Conservation (phyloP, 106 monocot genomes). For the Triglochin maritima region DNA sequence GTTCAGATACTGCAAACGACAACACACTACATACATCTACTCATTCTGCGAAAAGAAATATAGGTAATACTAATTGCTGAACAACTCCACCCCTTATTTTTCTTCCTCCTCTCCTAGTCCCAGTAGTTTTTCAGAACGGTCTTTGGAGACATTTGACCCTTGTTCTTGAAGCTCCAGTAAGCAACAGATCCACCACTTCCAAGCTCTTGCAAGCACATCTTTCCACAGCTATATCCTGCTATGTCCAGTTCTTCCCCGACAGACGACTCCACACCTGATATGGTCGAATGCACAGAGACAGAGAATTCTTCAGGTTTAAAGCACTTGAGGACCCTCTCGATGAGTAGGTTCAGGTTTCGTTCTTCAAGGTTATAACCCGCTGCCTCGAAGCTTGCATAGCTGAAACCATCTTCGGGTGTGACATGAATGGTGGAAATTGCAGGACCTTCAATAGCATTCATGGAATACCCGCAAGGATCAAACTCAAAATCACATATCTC, state of each 20-base stretch:
- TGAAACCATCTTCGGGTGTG: conserved; percentile 80
- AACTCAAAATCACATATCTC: conserved; percentile 88
- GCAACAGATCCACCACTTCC: background rate
- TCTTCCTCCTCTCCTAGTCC: too few species aligned
- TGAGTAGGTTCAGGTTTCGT: conserved; percentile 14
- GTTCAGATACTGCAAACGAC: too few species aligned
- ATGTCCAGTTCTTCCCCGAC: background rate
- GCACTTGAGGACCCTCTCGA: conserved; percentile 49
- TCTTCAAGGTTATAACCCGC: conserved; percentile 41
- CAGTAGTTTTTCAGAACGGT: too few species aligned
- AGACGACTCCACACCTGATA: conserved; percentile 18
- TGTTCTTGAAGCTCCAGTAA: background rate
- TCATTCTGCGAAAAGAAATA: too few species aligned
- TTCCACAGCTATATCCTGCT: conserved; percentile 23
- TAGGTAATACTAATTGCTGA: too few species aligned
- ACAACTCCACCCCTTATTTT: too few species aligned
- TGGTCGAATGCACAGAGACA: conserved; percentile 27
- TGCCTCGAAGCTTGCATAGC: conserved; percentile 67
- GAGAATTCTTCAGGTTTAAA: conserved; percentile 39
- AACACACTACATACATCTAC: too few species aligned
- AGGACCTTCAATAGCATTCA: conserved; percentile 56
- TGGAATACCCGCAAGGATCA: conserved; percentile 83
- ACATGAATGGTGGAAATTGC: conserved; percentile 71
- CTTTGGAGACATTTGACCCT: too few species aligned
- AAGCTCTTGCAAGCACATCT: conserved; percentile 2